Conservation (phyloP, 495 filamentous ascomycete genomes). For the Chaetomium tenue region DNA sequence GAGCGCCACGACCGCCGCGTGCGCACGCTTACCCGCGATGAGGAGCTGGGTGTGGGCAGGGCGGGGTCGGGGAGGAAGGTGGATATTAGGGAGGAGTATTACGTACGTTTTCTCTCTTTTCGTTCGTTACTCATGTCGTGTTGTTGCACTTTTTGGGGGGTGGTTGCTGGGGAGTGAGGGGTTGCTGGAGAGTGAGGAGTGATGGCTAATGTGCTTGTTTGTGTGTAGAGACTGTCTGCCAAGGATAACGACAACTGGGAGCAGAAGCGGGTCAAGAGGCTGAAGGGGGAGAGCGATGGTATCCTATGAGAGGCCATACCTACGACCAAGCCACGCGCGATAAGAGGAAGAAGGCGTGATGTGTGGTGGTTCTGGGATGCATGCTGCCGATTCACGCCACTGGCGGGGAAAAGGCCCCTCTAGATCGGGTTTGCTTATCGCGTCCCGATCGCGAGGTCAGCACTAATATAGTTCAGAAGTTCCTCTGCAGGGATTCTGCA, state of each 20-base stretch:
- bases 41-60: constrained; percentile 76
- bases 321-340: neutral
- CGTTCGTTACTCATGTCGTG: neutral
- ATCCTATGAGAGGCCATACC: constrained; percentile 54
- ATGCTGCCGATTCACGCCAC: neutral
- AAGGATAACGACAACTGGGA: constrained; percentile 97
- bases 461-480: neutral
- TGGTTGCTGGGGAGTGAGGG: neutral
- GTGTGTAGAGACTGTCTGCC: constrained; percentile 70
- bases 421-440: neutral
- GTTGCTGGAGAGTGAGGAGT: neutral
- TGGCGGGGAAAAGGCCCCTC: neutral
- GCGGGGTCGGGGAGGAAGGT: constrained; percentile 69
- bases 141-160: too few species aligned
- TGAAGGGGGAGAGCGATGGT: constrained; percentile 87
- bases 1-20: constrained; percentile 88
- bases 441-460: neutral
- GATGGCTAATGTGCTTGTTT: constrained; percentile 1
- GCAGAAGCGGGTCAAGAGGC: constrained; percentile 83
- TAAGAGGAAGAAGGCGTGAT: neutral
- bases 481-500: neutral
- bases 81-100: constrained; percentile 89
- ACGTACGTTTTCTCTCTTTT: constrained; percentile 57
- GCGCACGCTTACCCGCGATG: constrained; percentile 74
- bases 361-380: neutral